Conservation (phyloP, 2,329 filamentous ascomycete species). For the Fusarium armeniacum region DNA sequence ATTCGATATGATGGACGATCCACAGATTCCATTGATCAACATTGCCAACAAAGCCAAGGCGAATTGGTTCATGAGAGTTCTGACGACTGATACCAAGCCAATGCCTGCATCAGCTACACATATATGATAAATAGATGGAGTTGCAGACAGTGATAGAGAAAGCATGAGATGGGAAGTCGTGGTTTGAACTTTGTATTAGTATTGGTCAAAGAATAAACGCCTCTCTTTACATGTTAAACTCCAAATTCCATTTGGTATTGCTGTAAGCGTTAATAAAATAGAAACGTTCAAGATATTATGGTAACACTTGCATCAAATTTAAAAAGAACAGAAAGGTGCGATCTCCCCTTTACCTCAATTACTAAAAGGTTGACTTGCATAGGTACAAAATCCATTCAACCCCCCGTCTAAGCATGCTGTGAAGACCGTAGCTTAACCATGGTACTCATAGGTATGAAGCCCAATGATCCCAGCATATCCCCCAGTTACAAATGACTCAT, state of each 20-base stretch:
- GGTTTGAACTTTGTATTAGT: not conserved
- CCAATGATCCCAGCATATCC: not conserved
- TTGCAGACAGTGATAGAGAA: not conserved
- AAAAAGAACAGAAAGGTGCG: too few species aligned
- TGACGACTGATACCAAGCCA: not conserved
- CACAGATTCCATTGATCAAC: not conserved
- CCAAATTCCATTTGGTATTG: too few species aligned
- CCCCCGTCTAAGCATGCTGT: not conserved
- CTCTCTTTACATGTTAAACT: not conserved
- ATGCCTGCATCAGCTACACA: not conserved
- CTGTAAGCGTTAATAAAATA: too few species aligned
- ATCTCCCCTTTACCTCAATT: too few species aligned
- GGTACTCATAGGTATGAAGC: not conserved
- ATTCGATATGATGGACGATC: conserved; percentile 20
- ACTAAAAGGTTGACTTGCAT: too few species aligned
- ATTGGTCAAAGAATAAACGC: too few species aligned
- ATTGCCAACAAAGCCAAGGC: conserved; percentile 6
- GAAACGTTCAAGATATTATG: too few species aligned
- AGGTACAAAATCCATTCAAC: too few species aligned
- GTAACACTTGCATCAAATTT: too few species aligned
- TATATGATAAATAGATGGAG: not conserved
- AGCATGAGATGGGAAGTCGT: too few species aligned
- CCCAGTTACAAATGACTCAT: not conserved
- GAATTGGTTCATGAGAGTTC: conserved; percentile 8
- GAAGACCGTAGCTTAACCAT: not conserved